Evolutionary conservation across 306 rosid genomes (phyloP).

Genomic region (Delonix regia): DNA sequence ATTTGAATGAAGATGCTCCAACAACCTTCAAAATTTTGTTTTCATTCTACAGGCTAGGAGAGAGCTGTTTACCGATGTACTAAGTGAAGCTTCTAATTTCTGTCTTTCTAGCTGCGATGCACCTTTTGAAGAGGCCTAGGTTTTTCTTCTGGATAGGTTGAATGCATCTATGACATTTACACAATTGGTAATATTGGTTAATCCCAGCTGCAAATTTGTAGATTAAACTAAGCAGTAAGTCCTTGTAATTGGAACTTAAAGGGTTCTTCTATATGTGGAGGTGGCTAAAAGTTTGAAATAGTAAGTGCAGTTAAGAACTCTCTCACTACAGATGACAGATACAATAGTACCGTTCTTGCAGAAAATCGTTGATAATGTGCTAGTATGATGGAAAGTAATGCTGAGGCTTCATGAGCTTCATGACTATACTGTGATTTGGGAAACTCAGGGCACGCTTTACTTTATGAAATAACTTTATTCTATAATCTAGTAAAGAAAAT

Average conservation of each 20-base stretch:
- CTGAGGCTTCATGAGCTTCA: not conserved
- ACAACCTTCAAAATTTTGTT: slow-evolving; percentile 1
- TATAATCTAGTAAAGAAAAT: not conserved
- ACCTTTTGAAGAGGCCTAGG: not conserved
- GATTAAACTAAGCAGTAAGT: not conserved
- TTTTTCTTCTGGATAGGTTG: not conserved
- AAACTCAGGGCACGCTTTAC: not conserved
- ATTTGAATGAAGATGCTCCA: not conserved
- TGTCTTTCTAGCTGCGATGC: slow-evolving; percentile 20
- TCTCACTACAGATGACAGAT: not conserved
- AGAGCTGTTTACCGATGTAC: not conserved
- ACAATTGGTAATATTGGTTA: not conserved
- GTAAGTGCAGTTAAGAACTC: no score
- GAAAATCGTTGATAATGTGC: not conserved
- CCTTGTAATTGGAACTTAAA: not conserved
- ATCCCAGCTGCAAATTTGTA: not conserved
- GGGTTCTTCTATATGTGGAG: not conserved
- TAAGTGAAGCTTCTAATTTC: not conserved
- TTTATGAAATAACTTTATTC: not conserved
- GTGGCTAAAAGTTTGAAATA: not conserved
- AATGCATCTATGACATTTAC: not conserved
- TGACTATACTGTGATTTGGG: not conserved
- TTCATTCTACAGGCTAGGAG: not conserved
- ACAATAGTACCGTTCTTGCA: not conserved
- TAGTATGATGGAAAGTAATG: not conserved